These are phyloP conservation scores for Eucalyptus sp. DNA, from an alignment of 345 rosid species.

Conservation along the genomic window DNA sequence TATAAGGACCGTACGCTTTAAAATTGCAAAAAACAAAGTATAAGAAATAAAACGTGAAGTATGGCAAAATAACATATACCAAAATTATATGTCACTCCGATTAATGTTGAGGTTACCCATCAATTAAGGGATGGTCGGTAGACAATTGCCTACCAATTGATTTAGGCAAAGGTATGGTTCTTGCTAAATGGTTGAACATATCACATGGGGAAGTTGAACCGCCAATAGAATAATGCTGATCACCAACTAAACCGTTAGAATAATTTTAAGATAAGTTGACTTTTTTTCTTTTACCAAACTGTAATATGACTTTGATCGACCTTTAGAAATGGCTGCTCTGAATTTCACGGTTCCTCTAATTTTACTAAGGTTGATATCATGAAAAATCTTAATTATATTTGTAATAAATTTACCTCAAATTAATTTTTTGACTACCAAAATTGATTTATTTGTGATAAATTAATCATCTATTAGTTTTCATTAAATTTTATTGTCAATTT, in stretches of 20 bases:
- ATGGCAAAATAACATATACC: not conserved
- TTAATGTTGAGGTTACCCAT: not conserved
- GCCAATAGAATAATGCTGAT: not conserved
- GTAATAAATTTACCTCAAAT: too few relatives aligned
- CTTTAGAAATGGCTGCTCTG: not conserved
- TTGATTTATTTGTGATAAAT: too few relatives aligned
- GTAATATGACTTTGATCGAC: not conserved
- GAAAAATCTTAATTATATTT: accelerated
- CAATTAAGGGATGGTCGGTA: not conserved
- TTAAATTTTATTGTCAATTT: too few relatives aligned
- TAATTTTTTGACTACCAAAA: accelerated
- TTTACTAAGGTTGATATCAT: not conserved
- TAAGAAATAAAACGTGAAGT: not conserved
- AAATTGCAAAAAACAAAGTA: not conserved
- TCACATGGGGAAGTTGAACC: not conserved
- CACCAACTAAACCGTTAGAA: not conserved
- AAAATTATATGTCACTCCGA: not conserved
- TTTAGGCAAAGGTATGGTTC: not conserved
- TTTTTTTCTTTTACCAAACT: not conserved
- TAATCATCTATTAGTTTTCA: accelerated
- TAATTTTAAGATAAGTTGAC: not conserved
- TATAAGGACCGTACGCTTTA: not conserved
- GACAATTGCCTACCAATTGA: not conserved
- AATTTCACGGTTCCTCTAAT: not conserved
- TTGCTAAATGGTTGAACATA: not conserved